Base-by-base conservation (phyloP, 257 asterid species). In the Parsonsia alboflavescens region DNA sequence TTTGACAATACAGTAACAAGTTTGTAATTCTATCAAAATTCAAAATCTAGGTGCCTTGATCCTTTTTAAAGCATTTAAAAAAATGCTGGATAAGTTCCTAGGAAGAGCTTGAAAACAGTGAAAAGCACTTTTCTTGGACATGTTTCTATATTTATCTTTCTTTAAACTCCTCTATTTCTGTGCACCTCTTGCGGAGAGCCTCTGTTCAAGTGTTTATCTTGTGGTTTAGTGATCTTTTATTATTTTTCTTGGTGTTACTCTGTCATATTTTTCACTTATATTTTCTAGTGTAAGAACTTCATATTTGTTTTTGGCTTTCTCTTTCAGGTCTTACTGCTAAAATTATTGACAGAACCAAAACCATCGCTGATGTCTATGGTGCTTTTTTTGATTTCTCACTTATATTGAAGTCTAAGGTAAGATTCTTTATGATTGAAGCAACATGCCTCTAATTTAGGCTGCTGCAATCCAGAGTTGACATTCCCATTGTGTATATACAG, bases 251-350 rank as follows among this genome's bases (percentile, higher is more conserved):
- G 56, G 46, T 70, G 62, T 42, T 69, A 24, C 42, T 74, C 53
- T 50, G 2, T 46, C 16, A 39, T 57, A 30, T 57, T 67, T 22
- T 26, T 17, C 12, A 36, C 48, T 68, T 2, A 45, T 24, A 46
- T 46, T n/a, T 54, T 36, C 16, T 30, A 16, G 22, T 33, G 69
- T 12, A 30, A 66, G 57, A 22, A 10, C 6, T 64, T 22, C 17
- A 4, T 50, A 5, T 5, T 53, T 15, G 21, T 54, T 54, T 64
- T 46, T 58, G 68, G 56, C 78, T 79, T 75, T 53, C 36, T 68
- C 64, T 39, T 77, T 75, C 81, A 93, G 98, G 98, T 78, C 97
- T 93, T 74, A 93, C 97, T 73, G 98, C 98, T 71, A 92, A 92
- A 84, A 75, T 92, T 73, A 88, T 92, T 54, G 96, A 88, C 75